Conservation (phyloP, 2,329 filamentous ascomycete genomes). For the Ophiosphaerella narmari region DNA sequence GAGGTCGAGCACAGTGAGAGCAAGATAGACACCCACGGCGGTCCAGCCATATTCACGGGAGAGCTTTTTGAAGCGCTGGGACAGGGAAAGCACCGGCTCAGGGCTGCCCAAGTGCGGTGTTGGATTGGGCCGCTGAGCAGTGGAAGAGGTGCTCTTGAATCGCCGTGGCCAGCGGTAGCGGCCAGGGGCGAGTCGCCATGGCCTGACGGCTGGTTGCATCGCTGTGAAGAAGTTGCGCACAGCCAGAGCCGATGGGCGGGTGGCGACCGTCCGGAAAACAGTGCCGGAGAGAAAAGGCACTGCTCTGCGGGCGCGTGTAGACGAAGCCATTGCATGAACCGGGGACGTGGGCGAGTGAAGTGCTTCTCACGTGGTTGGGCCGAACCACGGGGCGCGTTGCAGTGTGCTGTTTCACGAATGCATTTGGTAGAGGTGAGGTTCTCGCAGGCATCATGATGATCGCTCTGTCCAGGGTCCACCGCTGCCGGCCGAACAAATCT, state of each 20-base stretch:
- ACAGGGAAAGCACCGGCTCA: constrained; percentile 59
- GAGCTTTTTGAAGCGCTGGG: constrained; percentile 77
- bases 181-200: constrained; percentile 23
- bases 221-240: constrained; percentile 37
- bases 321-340: constrained; percentile 31
- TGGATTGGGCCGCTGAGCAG: constrained; percentile 40
- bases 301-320: constrained; percentile 25
- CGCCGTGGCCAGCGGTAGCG: constrained; percentile 42
- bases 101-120: constrained; percentile 48
- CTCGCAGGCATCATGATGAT: background rate
- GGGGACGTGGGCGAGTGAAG: constrained; percentile 7
- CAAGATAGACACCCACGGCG: constrained; percentile 87
- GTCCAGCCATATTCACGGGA: constrained; percentile 94
- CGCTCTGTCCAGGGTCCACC: constrained; percentile 1
- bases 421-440: constrained; percentile 2
- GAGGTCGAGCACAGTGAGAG: constrained; percentile 83
- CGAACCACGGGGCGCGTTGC: background rate
- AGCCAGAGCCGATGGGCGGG: constrained; percentile 17
- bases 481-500: constrained; percentile 1
- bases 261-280: constrained; percentile 13
- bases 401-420: constrained; percentile 8
- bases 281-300: constrained; percentile 28
- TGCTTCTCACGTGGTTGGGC: constrained; percentile 12
- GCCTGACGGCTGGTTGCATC: constrained; percentile 10
- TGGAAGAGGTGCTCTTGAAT: constrained; percentile 39